Evolutionary conservation across 2,329 filamentous ascomycete genomes (phyloP), one percentile per base, ranked within the genome.

Genomic region (Tolypocladium ophioglossoides): DNA sequence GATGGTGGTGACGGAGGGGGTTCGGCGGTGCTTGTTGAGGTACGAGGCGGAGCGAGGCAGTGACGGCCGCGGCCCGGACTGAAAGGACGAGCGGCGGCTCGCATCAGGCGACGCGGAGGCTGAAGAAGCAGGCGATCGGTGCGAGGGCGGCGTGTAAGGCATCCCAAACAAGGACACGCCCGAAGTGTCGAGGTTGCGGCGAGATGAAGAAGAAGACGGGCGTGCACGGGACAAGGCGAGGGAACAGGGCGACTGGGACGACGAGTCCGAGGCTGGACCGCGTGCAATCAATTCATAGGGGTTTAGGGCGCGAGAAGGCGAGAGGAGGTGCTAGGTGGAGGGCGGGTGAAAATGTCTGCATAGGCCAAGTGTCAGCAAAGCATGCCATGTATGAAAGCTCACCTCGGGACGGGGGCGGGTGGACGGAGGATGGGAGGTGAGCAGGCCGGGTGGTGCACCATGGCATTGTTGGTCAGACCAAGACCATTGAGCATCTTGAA

Each of bases 91-190:
- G 57, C 82, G 77, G 59, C 83, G 79, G 66, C 80, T 84, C 59
- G 69, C 66, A 61, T 75, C 73, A 14, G 82, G 82, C 52, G 83
- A 84, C 24, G 75, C 65, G 52, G 78, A 73, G 56, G 75, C 74
- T 63, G 83, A 84, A 57, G 79, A 76, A 62, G 82, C 75, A 65
- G 83, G 82, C 57, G 83, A 85, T 66, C 78, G 74, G 66, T 82
- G 80, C 63, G 85, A 82, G 59, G 89, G 89, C 57, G 89, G 88
- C 71, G 89, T 94, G 77, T 94, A 94, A 83, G 89, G 89, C 89
- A 94, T 94, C 75, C 79, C 75, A 69, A 69, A 57, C 24, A 37
- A 27, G 57, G 54, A 54, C 61, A 61, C 64, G 60, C 56, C 54
- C 55, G 54, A 22, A 0, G n/a, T 22, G 30, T 34, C 24, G 50